Base-by-base conservation (phyloP, 371 early-diverging fungal genomes). In the Mucor ambiguus region DNA sequence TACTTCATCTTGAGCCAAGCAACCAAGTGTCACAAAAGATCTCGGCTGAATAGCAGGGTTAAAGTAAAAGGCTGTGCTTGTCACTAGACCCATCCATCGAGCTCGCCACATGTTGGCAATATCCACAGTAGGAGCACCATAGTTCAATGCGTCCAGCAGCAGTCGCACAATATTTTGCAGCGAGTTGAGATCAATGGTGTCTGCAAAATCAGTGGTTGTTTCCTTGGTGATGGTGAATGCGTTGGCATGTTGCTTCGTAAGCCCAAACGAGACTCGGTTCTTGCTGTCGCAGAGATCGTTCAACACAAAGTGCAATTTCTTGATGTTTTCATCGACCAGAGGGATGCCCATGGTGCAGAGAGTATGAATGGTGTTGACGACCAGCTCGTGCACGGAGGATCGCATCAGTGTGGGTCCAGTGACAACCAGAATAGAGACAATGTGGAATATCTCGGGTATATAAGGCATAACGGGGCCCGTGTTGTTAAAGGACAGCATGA, bases 41-140 rank as follows among this genome's bases (percentile, higher is more conserved):
- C 98, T 87, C 0, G 96, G 96, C 73, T 97, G 98, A 26, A 95
- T 87, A 0, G 94, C 94, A 4, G 93, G 95, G 71, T 96, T 95
- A 76, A 91, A 92, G 67, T 94, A 93, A 85, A 97, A 97, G 0
- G 97, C 95, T 16, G 93, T 92, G 48, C 93, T 91, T 1, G 95
- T 88, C n/a, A 95, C 91, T 48, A 97, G 77, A 4, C 93, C 86
- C 86, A 95, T 92, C 96, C 96, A 96, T 35, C 95, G 87, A 3
- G 95, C 89, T 55, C 95, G 89, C 90, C 95, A 94, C 44, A 85
- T 85, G 67, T 91, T 92, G 10, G 89, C 88, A 30, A 90, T 85
- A 62, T 90, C 89, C 77, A 80, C 77, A 8, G 88, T 85, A 9
- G 89, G 88, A 0, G 94, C 92, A 11, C 94, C 92, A 64, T 83